Conservation (phyloP, 352 stramenopile species). For the Paralagenidium karlingii region DNA sequence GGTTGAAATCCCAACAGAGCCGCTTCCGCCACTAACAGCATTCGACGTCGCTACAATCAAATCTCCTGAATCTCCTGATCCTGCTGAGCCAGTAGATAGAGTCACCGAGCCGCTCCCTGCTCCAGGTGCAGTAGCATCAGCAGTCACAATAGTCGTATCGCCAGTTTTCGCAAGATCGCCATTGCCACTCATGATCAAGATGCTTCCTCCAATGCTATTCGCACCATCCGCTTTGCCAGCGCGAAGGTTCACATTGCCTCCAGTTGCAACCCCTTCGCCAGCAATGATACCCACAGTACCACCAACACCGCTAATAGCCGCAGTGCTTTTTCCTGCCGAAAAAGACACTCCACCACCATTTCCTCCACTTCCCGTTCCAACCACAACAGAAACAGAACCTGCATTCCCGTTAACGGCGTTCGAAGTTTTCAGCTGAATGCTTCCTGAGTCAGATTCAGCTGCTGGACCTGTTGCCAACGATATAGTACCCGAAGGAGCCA, state of each 20-base stretch:
- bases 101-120: conserved; percentile 3
- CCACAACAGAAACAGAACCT: conserved; percentile 5
- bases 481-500: conserved; percentile 3
- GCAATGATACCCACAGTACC: conserved; percentile 1
- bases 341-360: conserved; percentile 5
- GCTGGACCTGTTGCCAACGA: conserved; percentile 3
- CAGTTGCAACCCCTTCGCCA: not conserved
- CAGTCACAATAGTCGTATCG: not conserved
- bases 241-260: conserved; percentile 1
- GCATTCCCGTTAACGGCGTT: too few species aligned
- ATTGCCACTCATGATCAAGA: not conserved
- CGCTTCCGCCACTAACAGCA: not conserved
- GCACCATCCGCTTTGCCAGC: conserved; percentile 1
- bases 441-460: too few species aligned
- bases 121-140: not conserved
- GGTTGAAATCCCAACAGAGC: conserved; percentile 2
- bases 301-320: not conserved
- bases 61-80: not conserved
- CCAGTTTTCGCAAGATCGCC: conserved; percentile 1
- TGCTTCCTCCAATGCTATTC: not conserved
- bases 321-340: conserved; percentile 1
- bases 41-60: conserved; percentile 4
- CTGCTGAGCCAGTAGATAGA: conserved; percentile 4
- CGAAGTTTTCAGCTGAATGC: too few species aligned
- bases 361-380: conserved; percentile 6